Base-by-base conservation (phyloP, 75 land plant genomes). In the Azolla pinnata region DNA sequence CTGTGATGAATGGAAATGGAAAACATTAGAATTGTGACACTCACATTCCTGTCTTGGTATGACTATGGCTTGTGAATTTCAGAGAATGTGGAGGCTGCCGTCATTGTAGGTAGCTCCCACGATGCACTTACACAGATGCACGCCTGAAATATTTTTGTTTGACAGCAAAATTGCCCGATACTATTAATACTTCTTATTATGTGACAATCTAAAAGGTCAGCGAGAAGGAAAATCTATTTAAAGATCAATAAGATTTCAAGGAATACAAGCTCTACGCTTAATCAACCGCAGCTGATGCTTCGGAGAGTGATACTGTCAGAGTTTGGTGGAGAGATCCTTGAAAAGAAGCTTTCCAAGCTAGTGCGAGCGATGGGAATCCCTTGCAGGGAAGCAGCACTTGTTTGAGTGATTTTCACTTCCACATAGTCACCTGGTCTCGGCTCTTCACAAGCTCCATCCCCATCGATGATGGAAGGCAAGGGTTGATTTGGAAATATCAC, bases 391-490 rank as follows among this genome's bases (percentile, higher is more conserved):
- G 98, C 98, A 32, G 71, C 38, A 25, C 81, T 79, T 12, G 98
- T 86, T 27, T 56, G 77, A 40, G 48, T 53, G 21, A 93, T 86
- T 1, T 52, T 73, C 27, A 89, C 96, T 73, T 83, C 90, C 3
- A 93, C 98, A 67, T 60, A 93, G 66, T 93, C 96, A n/a, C 98
- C 98, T 56, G 79, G 79, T n/a, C 5, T 28, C 8, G 83, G 81
- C 19, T 62, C 42, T 33, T 66, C 38, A 29, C 9, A 23, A 26
- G n/a, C 50, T 26, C 44, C 62, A 44, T 65, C 62, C 20, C 28
- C 57, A 16, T 59, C 16, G 63, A 16, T 31, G 26, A 45, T 19
- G 42, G 64, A 56, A 16, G 70, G 77, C 16, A 93, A 30, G 5
- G 80, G 80, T 4, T 56, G 25, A 34, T 61, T 83, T 3, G 45